Evolutionary conservation across 352 stramenopile genomes (phyloP), one percentile per base, ranked within the genome.

Genomic region (Pythium dissimile): DNA sequence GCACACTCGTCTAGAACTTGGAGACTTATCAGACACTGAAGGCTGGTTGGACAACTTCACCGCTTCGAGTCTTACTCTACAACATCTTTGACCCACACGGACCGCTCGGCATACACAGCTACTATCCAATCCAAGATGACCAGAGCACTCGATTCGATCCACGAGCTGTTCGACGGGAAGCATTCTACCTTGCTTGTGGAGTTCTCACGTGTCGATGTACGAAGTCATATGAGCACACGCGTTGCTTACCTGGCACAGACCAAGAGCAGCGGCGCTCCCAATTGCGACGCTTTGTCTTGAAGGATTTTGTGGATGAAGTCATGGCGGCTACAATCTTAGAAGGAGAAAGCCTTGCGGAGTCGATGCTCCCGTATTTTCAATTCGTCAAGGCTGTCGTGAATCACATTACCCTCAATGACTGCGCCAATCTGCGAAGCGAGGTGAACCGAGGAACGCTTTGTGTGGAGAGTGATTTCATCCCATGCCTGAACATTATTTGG

Each of bases 51-150:
- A 27, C 10, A 0, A 30, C 21, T 0, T 92, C 86, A 8, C 80
- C 80, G 49, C 41, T 95, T 44, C 75, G 80, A 53, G 88, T 78
- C 9, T 53, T 94, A 16, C 44, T 93, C 34, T 58, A 88, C 32
- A 95, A 95, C 30, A 67, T 88, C 4, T 71, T 95, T 8, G 86
- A 95, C 54, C 77, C 79, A 2, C 75, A 92, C 48, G 86, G 86
- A 6, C 77, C 84, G 6, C 72, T 95, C 1, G 86, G 86, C 2
- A 81, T 95, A 53, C 63, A 90, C 42, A 89, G 73, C 42, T 95
- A 92, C 62, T 95, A 93, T 47, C 80, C 81, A 13, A 84, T 85
- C 6, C 64, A 81, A 28, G 66, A 49, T 13, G 59, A 39, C 20
- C 16, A 37, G 1, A 53, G 60, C 16, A 24, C 0, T 2, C 41